Conservation (phyloP, 768 basidiomycete species). For the Phlebiopsis gigantea region DNA sequence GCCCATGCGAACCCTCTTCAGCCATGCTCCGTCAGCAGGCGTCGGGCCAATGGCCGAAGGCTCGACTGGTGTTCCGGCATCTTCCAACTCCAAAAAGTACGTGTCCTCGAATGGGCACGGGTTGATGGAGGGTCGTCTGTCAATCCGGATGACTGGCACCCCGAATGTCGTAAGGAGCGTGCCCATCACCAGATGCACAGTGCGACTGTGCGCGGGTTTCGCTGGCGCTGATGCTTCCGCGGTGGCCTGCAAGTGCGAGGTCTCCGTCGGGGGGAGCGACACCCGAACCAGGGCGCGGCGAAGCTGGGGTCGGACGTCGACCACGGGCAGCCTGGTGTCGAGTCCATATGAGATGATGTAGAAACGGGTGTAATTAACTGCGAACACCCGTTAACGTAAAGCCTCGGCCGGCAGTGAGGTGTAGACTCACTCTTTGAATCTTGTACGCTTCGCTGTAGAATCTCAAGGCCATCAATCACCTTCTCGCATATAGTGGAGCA, state of each 20-base stretch:
- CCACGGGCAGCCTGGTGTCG: conserved; percentile 25
- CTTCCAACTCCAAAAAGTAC: conserved; percentile 61
- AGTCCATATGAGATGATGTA: conserved; percentile 45
- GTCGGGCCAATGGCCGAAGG: background rate
- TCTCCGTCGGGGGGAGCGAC: conserved; percentile 2
- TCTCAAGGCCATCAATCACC: conserved; percentile 56
- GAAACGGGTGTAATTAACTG: conserved; percentile 72
- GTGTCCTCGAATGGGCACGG: conserved; percentile 46
- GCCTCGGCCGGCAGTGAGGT: background rate
- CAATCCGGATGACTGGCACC: conserved; percentile 47
- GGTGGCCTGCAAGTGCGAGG: background rate
- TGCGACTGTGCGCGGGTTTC: conserved; percentile 7
- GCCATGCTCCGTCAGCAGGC: conserved; percentile 24
- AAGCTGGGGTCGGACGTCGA: conserved; percentile 9
- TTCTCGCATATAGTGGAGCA: conserved; percentile 62
- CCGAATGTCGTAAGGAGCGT: conserved; percentile 33
- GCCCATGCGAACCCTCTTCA: conserved; percentile 29
- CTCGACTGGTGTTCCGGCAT: conserved; percentile 11
- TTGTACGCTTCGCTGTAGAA: conserved; percentile 61
- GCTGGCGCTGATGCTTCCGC: conserved; percentile 1
- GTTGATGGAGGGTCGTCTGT: conserved; percentile 53
- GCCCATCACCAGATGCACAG: conserved; percentile 18
- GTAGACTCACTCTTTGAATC: conserved; percentile 41
- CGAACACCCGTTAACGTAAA: background rate
- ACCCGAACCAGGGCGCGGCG: conserved; percentile 35